Conservation (phyloP, 176 grass and related monocot species). For the Juncus inflexus region DNA sequence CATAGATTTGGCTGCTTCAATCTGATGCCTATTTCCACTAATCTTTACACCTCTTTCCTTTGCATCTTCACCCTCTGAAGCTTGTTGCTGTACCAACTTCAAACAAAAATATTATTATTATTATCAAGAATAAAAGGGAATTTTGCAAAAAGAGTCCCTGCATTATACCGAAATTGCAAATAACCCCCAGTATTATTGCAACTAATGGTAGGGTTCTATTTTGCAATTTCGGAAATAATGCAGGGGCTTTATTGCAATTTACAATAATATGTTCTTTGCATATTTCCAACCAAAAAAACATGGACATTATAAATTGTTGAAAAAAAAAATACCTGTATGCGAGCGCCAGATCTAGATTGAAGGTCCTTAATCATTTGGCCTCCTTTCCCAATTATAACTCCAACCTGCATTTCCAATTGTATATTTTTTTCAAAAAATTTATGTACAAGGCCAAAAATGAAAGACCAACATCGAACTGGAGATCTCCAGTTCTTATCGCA, state of each 20-base stretch:
- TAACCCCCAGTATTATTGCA: no score
- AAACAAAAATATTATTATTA: slow-evolving; percentile 24
- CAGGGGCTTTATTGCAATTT: no score
- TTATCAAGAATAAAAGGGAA: not conserved
- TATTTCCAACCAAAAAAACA: no score
- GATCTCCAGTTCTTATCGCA: slow-evolving; percentile 18
- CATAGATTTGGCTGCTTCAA: slow-evolving; percentile 85
- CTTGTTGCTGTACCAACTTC: slow-evolving; percentile 84
- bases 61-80: slow-evolving; percentile 62
- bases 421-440: slow-evolving; percentile 12
- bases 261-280: no score
- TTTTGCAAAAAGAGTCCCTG: not conserved
- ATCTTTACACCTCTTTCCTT: slow-evolving; percentile 78
- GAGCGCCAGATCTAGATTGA: slow-evolving; percentile 87
- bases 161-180: no score
- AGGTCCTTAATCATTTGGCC: slow-evolving; percentile 87
- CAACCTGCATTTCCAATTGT: slow-evolving; percentile 45
- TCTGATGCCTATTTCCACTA: slow-evolving; percentile 87
- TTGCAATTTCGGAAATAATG: no score
- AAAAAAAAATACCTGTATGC: slow-evolving; percentile 69
- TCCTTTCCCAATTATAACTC: slow-evolving; percentile 89
- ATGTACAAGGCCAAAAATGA: not conserved
- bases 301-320: slow-evolving; percentile 5
- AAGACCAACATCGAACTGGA: not conserved
- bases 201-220: no score